Evolutionary conservation across 2,329 filamentous ascomycete species (phyloP), one percentile per base, ranked within the genome.

Genomic region (Herpotrichia juniperi): DNA sequence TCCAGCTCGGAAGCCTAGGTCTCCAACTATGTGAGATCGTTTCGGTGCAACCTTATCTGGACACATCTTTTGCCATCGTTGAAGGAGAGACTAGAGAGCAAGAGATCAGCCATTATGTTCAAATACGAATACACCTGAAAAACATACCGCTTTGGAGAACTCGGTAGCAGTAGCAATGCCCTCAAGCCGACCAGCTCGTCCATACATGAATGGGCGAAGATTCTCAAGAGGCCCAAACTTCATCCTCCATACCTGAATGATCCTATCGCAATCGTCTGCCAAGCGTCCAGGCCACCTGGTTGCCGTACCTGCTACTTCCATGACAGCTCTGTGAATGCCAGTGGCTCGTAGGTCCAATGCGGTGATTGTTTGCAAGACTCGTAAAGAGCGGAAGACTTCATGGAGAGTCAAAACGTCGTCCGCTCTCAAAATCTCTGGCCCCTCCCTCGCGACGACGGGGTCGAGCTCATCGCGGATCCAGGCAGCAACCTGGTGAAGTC

Each of bases 401-500:
- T 79, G 76, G 10, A 81, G 66, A 4, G 57, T 67, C 16, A 80
- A 57, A 5, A 79, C 69, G 37, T 79, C 77, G 51, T 80, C 76
- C 1, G 76, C 69, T 12, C 67, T 64, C 25, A 81, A 63, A 3
- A 65, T 62, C 32, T 79, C 68, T 0, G 76, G 74, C 1, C 79
- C 79, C 32, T 79, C 72, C 16, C 73, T 75, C 5, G 79, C 77
- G 42, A 80, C 71, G 35, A 73, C 61, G 3, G 74, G 68, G 46
- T 81, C 79, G 14, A 81, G 74, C 4, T 74, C 72, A 58, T 81
- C 77, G 30, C 79, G 76, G 45, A 81, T 79, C 76, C 78, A 79
- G 26, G 62, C 64, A 2, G 75, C 64, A 37, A 74, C 62, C 17
- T 67, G 50, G 31, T 66, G 73, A 39, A 80, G 71, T 19, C 65